Conservation (phyloP, 2,329 filamentous ascomycete genomes). For the Arthrobotrys sphaeroides region DNA sequence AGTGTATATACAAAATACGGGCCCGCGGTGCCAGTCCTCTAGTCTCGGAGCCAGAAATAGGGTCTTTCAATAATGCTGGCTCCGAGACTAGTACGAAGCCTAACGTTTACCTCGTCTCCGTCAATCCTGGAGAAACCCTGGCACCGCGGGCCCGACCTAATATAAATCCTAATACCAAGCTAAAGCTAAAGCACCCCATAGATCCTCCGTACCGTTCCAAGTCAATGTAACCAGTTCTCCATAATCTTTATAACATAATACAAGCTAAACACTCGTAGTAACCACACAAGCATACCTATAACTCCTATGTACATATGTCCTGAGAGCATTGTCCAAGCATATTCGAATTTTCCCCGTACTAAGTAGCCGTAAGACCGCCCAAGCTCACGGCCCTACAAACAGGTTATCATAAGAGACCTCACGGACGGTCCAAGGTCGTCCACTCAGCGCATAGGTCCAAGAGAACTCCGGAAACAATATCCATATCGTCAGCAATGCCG, state of each 20-base stretch:
- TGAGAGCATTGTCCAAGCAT: too few species aligned
- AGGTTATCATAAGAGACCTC: too few species aligned
- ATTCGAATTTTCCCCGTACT: too few species aligned
- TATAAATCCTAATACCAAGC: neutral
- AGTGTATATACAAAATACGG: neutral
- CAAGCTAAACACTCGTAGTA: too few species aligned
- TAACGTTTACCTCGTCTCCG: too few species aligned
- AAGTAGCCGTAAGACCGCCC: too few species aligned
- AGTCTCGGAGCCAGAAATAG: neutral
- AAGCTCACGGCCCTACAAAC: neutral
- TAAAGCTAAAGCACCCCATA: too few species aligned
- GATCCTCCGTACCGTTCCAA: too few species aligned
- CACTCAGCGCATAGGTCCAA: neutral
- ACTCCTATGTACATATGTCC: too few species aligned
- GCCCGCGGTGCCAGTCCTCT: neutral
- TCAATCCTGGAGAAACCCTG: neutral
- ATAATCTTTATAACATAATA: too few species aligned
- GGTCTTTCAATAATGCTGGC: neutral
- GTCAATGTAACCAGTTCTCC: too few species aligned
- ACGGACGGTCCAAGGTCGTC: neutral
- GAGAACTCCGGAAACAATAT: neutral
- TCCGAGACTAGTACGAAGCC: neutral
- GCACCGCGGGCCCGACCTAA: neutral
- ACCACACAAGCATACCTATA: too few species aligned
- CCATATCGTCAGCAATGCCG: neutral